A percentile compares a stretch with the other conserved stretches of the same genome.
Conservation (phyloP, 176 grass and related monocot species). For the Pontederia crassipes region DNA sequence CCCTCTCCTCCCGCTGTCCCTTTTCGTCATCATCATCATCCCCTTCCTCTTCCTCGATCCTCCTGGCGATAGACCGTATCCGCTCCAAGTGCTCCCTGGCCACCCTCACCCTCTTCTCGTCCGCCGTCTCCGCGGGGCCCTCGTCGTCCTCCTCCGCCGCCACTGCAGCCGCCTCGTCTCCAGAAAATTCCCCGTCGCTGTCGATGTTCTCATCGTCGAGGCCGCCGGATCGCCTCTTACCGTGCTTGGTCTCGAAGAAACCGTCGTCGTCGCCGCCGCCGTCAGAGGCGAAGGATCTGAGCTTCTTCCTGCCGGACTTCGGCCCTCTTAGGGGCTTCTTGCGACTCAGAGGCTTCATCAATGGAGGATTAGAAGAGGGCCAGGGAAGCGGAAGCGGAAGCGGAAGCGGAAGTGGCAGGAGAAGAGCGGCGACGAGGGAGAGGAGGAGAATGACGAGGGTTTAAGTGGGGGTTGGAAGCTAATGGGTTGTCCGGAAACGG, state of each 20-base stretch:
- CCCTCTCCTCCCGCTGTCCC: slow-evolving; percentile 18
- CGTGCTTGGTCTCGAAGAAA: slow-evolving; percentile 69
- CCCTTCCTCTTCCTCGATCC: slow-evolving; percentile 36
- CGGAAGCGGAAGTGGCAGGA: too few relatives aligned
- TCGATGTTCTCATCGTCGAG: slow-evolving; percentile 48
- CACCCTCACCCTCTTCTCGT: slow-evolving; percentile 71
- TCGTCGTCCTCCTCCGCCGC: slow-evolving; percentile 29
- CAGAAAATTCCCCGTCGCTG: slow-evolving; percentile 38
- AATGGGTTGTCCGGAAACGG: too few relatives aligned
- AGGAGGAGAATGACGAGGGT: too few relatives aligned
- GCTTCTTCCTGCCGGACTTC: slow-evolving; percentile 18
- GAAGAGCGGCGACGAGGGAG: too few relatives aligned
- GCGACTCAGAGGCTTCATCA: slow-evolving; percentile 31
- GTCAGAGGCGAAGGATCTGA: slow-evolving; percentile 7
- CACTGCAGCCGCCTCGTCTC: slow-evolving; percentile 16
- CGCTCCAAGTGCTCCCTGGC: slow-evolving; percentile 54
- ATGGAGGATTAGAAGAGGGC: not conserved
- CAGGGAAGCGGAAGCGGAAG: too few relatives aligned
- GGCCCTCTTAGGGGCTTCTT: slow-evolving; percentile 20
- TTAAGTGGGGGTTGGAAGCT: too few relatives aligned
- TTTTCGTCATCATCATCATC: slow-evolving; percentile 32
- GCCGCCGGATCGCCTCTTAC: slow-evolving; percentile 2
- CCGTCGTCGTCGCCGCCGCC: slow-evolving; percentile 19
- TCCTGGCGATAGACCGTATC: slow-evolving; percentile 34
- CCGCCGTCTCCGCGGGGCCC: slow-evolving; percentile 35